Evolutionary conservation across 176 grass and related monocot species (phyloP).

Genomic region (Pharus latifolius): DNA sequence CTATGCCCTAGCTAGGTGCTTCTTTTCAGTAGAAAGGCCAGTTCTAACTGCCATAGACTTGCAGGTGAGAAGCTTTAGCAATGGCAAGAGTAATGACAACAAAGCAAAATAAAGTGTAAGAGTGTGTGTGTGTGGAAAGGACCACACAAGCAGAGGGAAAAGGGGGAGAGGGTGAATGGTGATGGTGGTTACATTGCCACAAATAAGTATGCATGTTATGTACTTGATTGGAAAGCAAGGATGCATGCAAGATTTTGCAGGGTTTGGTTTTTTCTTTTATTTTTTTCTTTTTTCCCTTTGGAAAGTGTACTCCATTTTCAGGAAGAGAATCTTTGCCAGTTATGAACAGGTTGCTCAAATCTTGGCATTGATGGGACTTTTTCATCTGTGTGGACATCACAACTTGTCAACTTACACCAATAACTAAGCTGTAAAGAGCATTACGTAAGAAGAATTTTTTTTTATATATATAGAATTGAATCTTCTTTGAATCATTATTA

Average conservation of each 20-base stretch:
- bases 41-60: slow-evolving; percentile 20
- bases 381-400: neutral
- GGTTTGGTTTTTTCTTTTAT: neutral
- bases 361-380: slow-evolving; percentile 12
- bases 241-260: neutral
- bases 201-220: slow-evolving; percentile 3
- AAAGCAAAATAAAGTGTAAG: neutral
- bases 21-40: slow-evolving; percentile 16
- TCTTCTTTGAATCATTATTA: too few relatives aligned
- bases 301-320: slow-evolving; percentile 25
- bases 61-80: slow-evolving; percentile 17
- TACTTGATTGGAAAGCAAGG: slow-evolving; percentile 3
- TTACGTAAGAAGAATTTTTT: too few relatives aligned
- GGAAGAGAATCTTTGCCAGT: slow-evolving; percentile 38
- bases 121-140: neutral
- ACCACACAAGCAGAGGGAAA: neutral
- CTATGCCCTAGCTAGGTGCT: neutral
- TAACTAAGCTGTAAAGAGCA: neutral
- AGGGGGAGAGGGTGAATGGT: neutral
- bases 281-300: neutral
- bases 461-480: too few relatives aligned
- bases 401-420: neutral
- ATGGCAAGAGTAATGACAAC: slow-evolving; percentile 10
- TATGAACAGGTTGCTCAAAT: slow-evolving; percentile 28
- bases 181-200: slow-evolving; percentile 5